Percentiles rank a stretch among this genome's conserved stretches.
Evolutionary conservation across 495 filamentous ascomycete species (phyloP).

Genomic region (Penicillium riverlandense): DNA sequence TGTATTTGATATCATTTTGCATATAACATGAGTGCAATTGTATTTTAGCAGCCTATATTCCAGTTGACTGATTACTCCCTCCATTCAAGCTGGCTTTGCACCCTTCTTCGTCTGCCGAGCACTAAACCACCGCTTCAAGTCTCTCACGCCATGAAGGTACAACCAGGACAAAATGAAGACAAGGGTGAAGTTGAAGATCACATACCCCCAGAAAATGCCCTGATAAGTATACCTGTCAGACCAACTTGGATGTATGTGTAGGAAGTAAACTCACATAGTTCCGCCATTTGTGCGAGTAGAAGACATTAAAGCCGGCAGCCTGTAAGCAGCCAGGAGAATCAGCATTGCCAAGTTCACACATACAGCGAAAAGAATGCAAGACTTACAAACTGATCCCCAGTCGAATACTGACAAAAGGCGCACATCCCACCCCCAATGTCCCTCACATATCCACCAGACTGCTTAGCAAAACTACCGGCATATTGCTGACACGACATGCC

Average conservation of each 20-base stretch:
- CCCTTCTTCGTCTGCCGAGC: conserved; percentile 31
- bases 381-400: conserved; percentile 50
- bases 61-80: too few relatives aligned
- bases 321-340: conserved; percentile 14
- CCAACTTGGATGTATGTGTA: neutral
- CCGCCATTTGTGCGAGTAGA: conserved; percentile 53
- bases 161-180: conserved; percentile 48
- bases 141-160: conserved; percentile 40
- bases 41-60: too few relatives aligned
- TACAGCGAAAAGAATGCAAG: neutral
- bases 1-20: too few relatives aligned
- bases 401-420: conserved; percentile 53
- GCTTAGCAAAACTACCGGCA: conserved; percentile 28
- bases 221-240: conserved; percentile 4
- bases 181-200: conserved; percentile 47
- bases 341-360: neutral
- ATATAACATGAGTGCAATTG: too few relatives aligned
- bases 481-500: conserved; percentile 47
- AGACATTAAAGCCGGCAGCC: conserved; percentile 42
- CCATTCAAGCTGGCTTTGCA: neutral
- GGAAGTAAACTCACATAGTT: conserved; percentile 42
- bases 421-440: conserved; percentile 41
- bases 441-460: conserved; percentile 46
- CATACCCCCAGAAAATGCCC: conserved; percentile 50
- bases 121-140: conserved; percentile 35